Conservation (phyloP, 2,329 filamentous ascomycete genomes). For the Alternaria sp. region DNA sequence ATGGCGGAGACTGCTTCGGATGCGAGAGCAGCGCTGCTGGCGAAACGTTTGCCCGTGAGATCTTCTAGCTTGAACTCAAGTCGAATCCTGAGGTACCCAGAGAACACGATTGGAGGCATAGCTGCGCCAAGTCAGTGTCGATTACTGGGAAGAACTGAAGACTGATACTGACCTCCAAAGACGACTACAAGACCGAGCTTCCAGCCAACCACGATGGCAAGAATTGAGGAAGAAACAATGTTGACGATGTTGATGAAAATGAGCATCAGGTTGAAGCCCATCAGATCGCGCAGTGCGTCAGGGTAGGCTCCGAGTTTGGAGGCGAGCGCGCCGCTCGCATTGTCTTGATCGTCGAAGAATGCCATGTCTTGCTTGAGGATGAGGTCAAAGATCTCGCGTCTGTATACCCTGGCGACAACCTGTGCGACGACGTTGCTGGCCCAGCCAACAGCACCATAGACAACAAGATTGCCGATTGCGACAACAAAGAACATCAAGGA, state of each 20-base stretch:
- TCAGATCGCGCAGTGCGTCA: constrained; percentile 85
- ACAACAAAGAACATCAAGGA: constrained; percentile 64
- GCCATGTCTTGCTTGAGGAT: constrained; percentile 92
- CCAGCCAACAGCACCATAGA: constrained; percentile 57
- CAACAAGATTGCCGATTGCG: constrained; percentile 54
- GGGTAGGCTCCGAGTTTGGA: constrained; percentile 70
- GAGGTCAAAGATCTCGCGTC: constrained; percentile 72
- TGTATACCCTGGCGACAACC: constrained; percentile 40
- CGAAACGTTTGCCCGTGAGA: constrained; percentile 73
- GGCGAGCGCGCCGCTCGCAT: constrained; percentile 86
- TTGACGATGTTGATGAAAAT: constrained; percentile 82
- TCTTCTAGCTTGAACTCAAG: constrained; percentile 78
- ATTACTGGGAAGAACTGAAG: neutral
- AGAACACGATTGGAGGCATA: constrained; percentile 51
- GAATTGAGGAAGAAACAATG: constrained; percentile 72
- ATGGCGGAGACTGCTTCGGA: constrained; percentile 95
- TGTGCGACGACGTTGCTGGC: constrained; percentile 55
- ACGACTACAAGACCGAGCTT: constrained; percentile 84
- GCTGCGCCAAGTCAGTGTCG: constrained; percentile 8
- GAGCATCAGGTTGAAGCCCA: constrained; percentile 85
- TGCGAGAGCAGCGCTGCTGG: constrained; percentile 73
- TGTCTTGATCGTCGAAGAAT: constrained; percentile 90
- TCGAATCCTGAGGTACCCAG: constrained; percentile 83
- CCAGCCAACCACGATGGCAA: constrained; percentile 82
- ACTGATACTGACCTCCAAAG: constrained; percentile 55